Conservation (phyloP, 23 red algal species). For the Pyropia haitanensis region DNA sequence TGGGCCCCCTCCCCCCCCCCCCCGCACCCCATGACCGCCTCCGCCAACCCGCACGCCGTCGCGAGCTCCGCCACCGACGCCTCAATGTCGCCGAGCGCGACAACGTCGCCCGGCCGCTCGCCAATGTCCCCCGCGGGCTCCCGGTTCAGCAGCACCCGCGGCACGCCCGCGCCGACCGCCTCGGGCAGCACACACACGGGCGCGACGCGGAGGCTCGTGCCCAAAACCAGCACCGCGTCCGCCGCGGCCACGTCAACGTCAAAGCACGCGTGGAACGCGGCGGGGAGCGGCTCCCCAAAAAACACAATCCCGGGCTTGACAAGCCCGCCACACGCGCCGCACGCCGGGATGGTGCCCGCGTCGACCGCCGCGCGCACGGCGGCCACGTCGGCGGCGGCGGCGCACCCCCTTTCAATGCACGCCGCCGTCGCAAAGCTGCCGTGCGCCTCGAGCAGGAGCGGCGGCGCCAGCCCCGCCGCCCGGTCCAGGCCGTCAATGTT, state of each 20-base stretch:
- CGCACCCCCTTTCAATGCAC: slow-evolving; percentile 39
- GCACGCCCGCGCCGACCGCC: slow-evolving; percentile 19
- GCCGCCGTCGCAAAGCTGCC: slow-evolving; percentile 71
- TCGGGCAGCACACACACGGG: slow-evolving; percentile 64
- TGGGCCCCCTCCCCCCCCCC: no score
- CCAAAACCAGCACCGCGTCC: slow-evolving; percentile 80
- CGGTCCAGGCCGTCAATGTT: slow-evolving; percentile 96
- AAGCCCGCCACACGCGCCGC: slow-evolving; percentile 16
- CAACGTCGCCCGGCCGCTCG: no score
- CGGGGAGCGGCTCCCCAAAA: slow-evolving; percentile 78
- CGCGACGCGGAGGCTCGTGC: slow-evolving; percentile 72
- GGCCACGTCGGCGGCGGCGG: background rate
- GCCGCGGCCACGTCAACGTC: slow-evolving; percentile 35
- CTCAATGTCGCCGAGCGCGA: no score
- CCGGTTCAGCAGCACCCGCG: slow-evolving; percentile 79
- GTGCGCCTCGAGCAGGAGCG: slow-evolving; percentile 56
- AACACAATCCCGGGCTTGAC: slow-evolving; percentile 96
- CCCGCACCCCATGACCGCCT: no score
- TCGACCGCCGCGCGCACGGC: slow-evolving; percentile 21
- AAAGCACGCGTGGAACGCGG: slow-evolving; percentile 30
- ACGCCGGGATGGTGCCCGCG: slow-evolving; percentile 26
- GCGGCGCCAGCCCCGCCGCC: slow-evolving; percentile 40
- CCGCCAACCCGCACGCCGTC: no score
- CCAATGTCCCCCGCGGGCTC: slow-evolving; percentile 16
- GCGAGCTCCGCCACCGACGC: no score